Base-by-base conservation (phyloP, 257 asterid genomes). In the Plantago major region DNA sequence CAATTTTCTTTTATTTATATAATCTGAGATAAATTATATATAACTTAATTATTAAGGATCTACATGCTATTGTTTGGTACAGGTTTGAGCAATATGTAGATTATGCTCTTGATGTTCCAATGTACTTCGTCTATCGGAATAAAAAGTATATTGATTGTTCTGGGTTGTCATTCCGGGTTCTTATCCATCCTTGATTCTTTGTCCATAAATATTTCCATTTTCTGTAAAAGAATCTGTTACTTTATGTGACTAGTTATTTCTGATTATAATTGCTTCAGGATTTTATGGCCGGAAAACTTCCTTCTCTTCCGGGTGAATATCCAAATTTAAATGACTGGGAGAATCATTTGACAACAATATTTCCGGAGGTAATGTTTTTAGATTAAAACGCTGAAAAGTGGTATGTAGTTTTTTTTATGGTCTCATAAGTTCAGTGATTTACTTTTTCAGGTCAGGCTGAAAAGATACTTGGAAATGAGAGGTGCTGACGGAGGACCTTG, bases 401-500 rank as follows among this genome's bases (percentile, higher is more conserved):
- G 68, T 42, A 53, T 48, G 57, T 46, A 22, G 48, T 58, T 38
- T 58, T 58, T n/a, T 60, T 58, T 12, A 17, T 67, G 71, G 33
- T 53, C 63, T 64, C 48, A 44, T 48, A 37, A 75, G 28, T 43
- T 65, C 13, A 5, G n/a, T 42, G 22, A 30, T 55, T 65, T 63
- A 49, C 43, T 55, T 54, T 67, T 71, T 50, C 85, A 93, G 99
- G 99, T 93, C 43, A 83, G 99, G 81, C 97, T 93, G 53, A 93
- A 89, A 82, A 67, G 99, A 62, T 89, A 93, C 81, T 76, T 93
- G 84, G 97, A 89, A 83, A 93, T 89, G 99, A 76, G 99, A 60
- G 99, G 99, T 67, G 99, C 97, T 65, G 97, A 93, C 69, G 99
- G 99, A 56, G 99, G 97, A 71, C 97, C 99, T 64, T 93, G 95